Evolutionary conservation across 2,329 filamentous ascomycete species (phyloP).

Genomic region (Leptographium flavum): DNA sequence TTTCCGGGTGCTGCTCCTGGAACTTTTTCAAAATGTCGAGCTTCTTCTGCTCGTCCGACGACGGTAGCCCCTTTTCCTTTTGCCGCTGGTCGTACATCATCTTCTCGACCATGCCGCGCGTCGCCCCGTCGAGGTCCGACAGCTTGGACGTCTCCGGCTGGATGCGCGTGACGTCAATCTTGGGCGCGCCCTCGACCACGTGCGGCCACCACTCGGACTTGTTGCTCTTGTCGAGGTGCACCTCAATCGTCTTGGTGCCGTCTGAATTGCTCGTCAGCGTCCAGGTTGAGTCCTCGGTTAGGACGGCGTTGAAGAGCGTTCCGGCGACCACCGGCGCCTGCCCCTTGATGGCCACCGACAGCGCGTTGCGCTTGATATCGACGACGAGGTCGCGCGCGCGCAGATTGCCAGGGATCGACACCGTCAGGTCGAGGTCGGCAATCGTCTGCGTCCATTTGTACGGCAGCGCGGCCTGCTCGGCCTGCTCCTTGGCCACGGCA

Average conservation of each 20-base stretch:
- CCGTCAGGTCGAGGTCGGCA: conserved; percentile 66
- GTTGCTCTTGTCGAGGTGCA: conserved; percentile 38
- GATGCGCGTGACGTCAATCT: conserved; percentile 93
- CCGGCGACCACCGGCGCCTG: conserved; percentile 80
- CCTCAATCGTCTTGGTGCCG: conserved; percentile 13
- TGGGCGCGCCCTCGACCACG: conserved; percentile 72
- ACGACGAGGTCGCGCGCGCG: conserved; percentile 76
- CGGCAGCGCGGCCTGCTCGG: conserved; percentile 79
- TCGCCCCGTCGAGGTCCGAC: conserved; percentile 87
- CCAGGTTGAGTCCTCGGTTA: conserved; percentile 85
- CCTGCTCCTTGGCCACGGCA: conserved; percentile 56
- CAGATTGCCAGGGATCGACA: conserved; percentile 66
- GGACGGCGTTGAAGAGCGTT: conserved; percentile 65
- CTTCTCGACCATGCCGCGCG: conserved; percentile 96
- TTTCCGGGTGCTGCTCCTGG: conserved; percentile 61
- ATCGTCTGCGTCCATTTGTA: conserved; percentile 98
- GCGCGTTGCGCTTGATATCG: conserved; percentile 62
- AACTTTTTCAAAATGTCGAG: conserved; percentile 86
- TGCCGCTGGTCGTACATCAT: conserved; percentile 99
- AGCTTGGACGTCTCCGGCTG: conserved; percentile 84
- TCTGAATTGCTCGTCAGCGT: conserved; percentile 41
- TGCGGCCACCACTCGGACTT: conserved; percentile 99
- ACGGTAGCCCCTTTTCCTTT: conserved; percentile 82
- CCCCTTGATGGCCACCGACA: conserved; percentile 76
- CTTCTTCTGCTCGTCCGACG: conserved; percentile 93